Percentiles rank a stretch among this genome's conserved stretches.
Evolutionary conservation across 176 grass and related monocot genomes (phyloP).

Genomic region (Canna indica): DNA sequence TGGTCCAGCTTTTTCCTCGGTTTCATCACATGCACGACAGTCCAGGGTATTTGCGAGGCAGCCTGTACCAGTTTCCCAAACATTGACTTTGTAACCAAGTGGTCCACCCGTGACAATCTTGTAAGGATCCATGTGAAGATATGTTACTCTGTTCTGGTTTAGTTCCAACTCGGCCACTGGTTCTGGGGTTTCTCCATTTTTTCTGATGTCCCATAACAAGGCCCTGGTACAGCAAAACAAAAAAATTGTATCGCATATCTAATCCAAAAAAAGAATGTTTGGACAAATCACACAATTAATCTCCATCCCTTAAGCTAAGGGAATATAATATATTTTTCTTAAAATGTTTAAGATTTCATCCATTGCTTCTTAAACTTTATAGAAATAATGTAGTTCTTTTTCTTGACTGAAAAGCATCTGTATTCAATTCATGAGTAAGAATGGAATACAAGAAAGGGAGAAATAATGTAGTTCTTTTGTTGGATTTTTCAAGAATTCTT

Average conservation of each 20-base stretch:
- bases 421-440: too few species aligned
- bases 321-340: too few species aligned
- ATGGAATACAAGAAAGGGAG: too few species aligned
- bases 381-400: neutral
- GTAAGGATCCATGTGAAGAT: slow-evolving; percentile 76
- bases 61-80: slow-evolving; percentile 47
- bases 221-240: slow-evolving; percentile 35
- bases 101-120: slow-evolving; percentile 61
- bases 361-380: too few species aligned
- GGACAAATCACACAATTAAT: neutral
- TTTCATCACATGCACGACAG: slow-evolving; percentile 22
- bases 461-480: neutral
- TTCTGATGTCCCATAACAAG: slow-evolving; percentile 83
- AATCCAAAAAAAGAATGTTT: neutral
- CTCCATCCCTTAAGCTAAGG: neutral
- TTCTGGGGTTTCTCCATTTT: slow-evolving; percentile 36
- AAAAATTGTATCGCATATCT: neutral
- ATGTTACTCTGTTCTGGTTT: slow-evolving; percentile 34
- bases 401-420: too few species aligned
- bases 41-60: slow-evolving; percentile 45
- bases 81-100: slow-evolving; percentile 33
- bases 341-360: too few species aligned
- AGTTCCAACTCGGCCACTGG: slow-evolving; percentile 53
- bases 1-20: slow-evolving; percentile 10
- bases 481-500: neutral